Percentiles rank a stretch among this genome's conserved stretches.
Conservation (phyloP, 129 eudicot species). For the Rutidosis leptorrhynchoides region DNA sequence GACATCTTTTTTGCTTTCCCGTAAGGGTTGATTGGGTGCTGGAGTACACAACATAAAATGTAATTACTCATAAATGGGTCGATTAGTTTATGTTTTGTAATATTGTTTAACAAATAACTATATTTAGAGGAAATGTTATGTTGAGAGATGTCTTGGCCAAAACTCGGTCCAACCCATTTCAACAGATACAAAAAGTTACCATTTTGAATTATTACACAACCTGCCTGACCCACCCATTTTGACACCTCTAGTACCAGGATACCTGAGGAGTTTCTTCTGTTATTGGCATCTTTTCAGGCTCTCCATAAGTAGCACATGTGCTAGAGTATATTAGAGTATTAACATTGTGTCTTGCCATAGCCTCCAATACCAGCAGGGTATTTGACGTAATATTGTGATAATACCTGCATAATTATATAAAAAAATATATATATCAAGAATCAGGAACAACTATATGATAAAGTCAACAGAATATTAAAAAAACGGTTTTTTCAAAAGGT, state of each 20-base stretch:
- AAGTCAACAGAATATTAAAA: background rate
- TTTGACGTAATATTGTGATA: conserved; percentile 92
- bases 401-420: conserved; percentile 44
- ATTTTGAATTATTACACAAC: background rate
- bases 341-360: conserved; percentile 68
- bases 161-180: background rate
- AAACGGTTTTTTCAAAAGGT: background rate
- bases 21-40: conserved; percentile 74
- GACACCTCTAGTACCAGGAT: conserved; percentile 9
- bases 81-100: background rate
- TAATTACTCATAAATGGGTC: background rate
- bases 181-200: background rate
- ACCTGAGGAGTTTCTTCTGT: conserved; percentile 95
- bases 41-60: conserved; percentile 21
- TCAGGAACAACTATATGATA: background rate
- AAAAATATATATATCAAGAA: background rate
- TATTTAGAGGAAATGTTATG: background rate
- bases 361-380: conserved; percentile 71
- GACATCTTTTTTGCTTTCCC: conserved; percentile 92
- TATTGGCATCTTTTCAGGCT: conserved; percentile 89
- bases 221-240: background rate
- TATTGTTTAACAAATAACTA: background rate
- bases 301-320: conserved; percentile 94
- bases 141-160: background rate
- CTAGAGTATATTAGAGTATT: conserved; percentile 75